Conservation (phyloP, 2,329 filamentous ascomycete species). For the Furcasterigmium furcatum region DNA sequence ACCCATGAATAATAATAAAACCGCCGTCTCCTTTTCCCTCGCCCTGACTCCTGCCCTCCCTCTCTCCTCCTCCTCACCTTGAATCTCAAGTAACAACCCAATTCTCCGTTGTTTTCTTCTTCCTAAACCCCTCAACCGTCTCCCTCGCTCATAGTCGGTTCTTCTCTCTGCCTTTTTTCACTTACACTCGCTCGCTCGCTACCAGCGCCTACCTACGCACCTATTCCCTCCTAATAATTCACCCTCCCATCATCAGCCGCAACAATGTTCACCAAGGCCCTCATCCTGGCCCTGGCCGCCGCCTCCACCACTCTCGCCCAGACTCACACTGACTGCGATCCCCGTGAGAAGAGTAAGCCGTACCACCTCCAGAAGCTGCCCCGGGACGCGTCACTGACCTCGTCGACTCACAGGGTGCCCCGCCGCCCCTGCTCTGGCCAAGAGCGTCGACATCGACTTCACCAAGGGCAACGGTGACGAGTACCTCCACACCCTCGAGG, state of each 20-base stretch:
- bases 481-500: constrained; percentile 41
- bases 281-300: constrained; percentile 47
- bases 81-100: background rate
- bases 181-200: background rate
- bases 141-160: constrained; percentile 3
- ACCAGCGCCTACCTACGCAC: background rate
- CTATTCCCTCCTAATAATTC: background rate
- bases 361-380: background rate
- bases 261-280: constrained; percentile 28
- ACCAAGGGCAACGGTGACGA: constrained; percentile 66
- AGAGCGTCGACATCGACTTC: constrained; percentile 66
- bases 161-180: background rate
- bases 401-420: constrained; percentile 54
- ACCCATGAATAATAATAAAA: constrained; percentile 2
- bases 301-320: constrained; percentile 49
- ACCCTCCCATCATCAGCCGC: background rate
- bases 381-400: constrained; percentile 13
- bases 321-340: constrained; percentile 55
- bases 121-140: constrained; percentile 5
- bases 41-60: background rate
- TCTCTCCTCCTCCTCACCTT: constrained; percentile 1
- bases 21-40: constrained; percentile 1
- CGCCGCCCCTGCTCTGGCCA: constrained; percentile 73
- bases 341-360: constrained; percentile 44
- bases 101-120: constrained; percentile 1